Evolutionary conservation across 805 yeast species (phyloP).

Genomic region (Yamadazyma paraphyllophila): DNA sequence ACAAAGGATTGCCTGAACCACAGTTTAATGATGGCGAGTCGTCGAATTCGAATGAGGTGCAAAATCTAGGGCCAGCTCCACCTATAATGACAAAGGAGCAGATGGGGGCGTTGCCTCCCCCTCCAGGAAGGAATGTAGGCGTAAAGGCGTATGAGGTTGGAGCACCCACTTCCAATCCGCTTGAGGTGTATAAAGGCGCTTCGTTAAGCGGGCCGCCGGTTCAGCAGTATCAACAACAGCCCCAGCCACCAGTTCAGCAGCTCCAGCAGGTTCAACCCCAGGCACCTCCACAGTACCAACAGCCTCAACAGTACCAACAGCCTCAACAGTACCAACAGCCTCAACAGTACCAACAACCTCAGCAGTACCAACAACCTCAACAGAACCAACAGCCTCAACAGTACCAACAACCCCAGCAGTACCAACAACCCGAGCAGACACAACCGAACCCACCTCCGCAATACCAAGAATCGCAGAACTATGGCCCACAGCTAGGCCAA

Average conservation of each 20-base stretch:
- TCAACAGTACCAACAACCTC: not conserved
- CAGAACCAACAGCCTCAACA: conserved; percentile 3
- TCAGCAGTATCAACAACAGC: not conserved
- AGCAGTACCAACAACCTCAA: conserved; percentile 5
- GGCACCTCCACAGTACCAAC: too few species aligned
- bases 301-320: conserved; percentile 6
- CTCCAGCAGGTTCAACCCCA: too few species aligned
- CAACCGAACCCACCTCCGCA: conserved; percentile 1
- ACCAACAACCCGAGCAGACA: conserved; percentile 1
- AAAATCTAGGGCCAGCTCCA: conserved; percentile 3
- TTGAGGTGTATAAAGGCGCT: conserved; percentile 17
- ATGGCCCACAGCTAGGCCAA: conserved; percentile 6
- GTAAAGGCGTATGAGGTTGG: conserved; percentile 20
- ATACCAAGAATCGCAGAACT: too few species aligned
- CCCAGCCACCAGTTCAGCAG: conserved; percentile 11
- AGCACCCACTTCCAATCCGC: conserved; percentile 18
- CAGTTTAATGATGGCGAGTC: conserved; percentile 15
- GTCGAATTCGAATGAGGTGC: not conserved
- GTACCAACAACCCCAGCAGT: not conserved
- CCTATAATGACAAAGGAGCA: conserved; percentile 18
- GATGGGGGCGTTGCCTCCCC: conserved; percentile 19
- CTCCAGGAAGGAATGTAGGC: conserved; percentile 39
- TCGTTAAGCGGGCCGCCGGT: not conserved
- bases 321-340: not conserved
- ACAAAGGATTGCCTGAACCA: conserved; percentile 21